Percentiles rank a stretch among this genome's conserved stretches.
Evolutionary conservation across 331 rosid genomes (phyloP).

Genomic region (Dryas integrifolia): DNA sequence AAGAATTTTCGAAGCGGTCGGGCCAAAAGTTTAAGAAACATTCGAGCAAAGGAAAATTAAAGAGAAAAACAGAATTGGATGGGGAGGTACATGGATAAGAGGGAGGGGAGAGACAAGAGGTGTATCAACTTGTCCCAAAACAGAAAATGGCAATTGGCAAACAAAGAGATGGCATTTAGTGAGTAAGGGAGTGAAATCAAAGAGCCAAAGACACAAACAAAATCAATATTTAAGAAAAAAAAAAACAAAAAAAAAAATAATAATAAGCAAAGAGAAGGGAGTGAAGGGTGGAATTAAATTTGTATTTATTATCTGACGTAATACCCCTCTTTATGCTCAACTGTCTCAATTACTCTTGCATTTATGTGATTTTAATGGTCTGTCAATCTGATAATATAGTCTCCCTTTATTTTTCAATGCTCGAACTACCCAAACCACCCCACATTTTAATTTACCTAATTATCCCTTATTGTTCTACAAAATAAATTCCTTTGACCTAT

Average conservation of each 20-base stretch:
- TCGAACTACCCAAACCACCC: conserved; percentile 58
- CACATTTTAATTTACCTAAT: conserved; percentile 41
- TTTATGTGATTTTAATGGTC: conserved; percentile 72
- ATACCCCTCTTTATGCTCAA: conserved; percentile 66
- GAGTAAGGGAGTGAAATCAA: conserved; percentile 22
- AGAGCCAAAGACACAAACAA: not conserved
- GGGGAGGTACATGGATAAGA: not conserved
- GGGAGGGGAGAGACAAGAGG: conserved; percentile 1
- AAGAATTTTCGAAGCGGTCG: too few species aligned
- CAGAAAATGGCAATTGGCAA: not conserved
- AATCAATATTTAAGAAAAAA: conserved; percentile 4
- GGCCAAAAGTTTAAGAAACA: not conserved
- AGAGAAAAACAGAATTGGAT: conserved; percentile 22
- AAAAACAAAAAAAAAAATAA: not conserved
- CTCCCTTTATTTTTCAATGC: conserved; percentile 51
- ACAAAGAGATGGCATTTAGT: conserved; percentile 29
- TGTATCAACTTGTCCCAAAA: conserved; percentile 1
- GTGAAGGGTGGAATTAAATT: conserved; percentile 40
- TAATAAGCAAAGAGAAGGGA: conserved; percentile 12
- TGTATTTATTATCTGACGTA: conserved; percentile 67
- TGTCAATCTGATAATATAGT: conserved; percentile 56
- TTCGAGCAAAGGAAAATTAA: not conserved
- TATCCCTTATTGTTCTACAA: conserved; percentile 23
- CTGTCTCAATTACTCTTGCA: conserved; percentile 80
- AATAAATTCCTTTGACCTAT: conserved; percentile 19